phyloP scores from a whole-genome alignment of 2,329 filamentous ascomycete genomes.

The Monilinia fructigena region DNA sequence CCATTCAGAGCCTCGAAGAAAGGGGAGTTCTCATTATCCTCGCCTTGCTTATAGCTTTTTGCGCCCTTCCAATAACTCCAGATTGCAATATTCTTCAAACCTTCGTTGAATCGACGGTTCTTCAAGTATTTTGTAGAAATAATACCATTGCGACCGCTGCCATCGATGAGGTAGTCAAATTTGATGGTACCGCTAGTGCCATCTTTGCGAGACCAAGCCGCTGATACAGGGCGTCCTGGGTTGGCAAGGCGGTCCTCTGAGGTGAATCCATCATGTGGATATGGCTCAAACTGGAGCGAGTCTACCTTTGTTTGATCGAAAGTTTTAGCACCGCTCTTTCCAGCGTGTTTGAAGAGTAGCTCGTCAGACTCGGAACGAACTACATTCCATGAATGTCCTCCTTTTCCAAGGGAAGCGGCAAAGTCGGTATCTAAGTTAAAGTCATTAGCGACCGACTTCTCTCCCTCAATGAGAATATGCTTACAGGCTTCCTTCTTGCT shows the following conservation, averaged over 20 bases:
- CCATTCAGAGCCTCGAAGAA: no score
- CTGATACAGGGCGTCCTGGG: slow-evolving; percentile 42
- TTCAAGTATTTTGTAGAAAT: no score
- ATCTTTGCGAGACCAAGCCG: slow-evolving; percentile 41
- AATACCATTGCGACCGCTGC: no score
- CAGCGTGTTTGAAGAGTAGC: slow-evolving; percentile 47
- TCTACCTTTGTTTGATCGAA: slow-evolving; percentile 46
- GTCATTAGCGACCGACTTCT: background rate
- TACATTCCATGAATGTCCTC: slow-evolving; percentile 14
- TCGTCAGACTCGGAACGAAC: slow-evolving; percentile 47
- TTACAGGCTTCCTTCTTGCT: slow-evolving; percentile 17
- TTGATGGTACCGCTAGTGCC: background rate
- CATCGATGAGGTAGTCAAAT: no score
- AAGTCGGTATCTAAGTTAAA: slow-evolving; percentile 8
- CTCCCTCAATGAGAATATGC: background rate
- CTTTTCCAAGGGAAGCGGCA: background rate
- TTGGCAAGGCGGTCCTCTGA: slow-evolving; percentile 13
- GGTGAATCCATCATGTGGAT: background rate
- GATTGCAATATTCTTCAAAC: no score
- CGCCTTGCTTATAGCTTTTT: no score
- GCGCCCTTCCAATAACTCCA: no score
- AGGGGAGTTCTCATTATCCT: no score
- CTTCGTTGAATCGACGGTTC: no score
- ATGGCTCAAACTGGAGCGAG: slow-evolving; percentile 39
- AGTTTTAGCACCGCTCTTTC: slow-evolving; percentile 42